Base-by-base conservation (phyloP, 2,329 filamentous ascomycete genomes). In the Coniochaeta prunicola region DNA sequence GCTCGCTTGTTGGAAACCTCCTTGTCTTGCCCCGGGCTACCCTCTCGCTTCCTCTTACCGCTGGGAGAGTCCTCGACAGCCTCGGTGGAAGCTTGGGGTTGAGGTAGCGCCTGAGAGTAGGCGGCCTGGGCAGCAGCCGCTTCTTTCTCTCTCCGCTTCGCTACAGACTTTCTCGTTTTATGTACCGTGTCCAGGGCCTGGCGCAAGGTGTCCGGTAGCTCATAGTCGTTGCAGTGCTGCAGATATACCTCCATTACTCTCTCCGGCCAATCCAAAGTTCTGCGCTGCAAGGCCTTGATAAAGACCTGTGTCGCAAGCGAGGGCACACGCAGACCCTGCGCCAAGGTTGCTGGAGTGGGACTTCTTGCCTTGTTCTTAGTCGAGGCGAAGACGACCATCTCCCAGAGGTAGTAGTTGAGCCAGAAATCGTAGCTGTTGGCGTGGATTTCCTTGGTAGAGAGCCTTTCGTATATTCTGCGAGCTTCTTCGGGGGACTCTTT, bases 341-440 rank as follows among this genome's bases (percentile, higher is more conserved):
- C 68, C 0, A 67, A 64, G 4, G 74, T 75, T 2, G 73, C 74
- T 5, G 81, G 80, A 0, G 79, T 82, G 1, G 80, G 77, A 60
- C 82, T 83, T 60, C 80, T 76, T 36, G 75, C 74, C 58, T 79
- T 82, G 58, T 80, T 77, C 59, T 71, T 74, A 5, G 78, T 77
- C 2, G 77, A 74, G 26, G 67, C 62, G 63, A 82, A 84, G 4
- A 84, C 67, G 59, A 89, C 80, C 80, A 97, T 88, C 74, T 97
- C 94, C 89, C 92, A 97, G 57, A 88, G 80, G 73, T 97, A 97
- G 73, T 91, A 97, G 48, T 87, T 86, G 58, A 92, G 81, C 94
- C 94, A 99, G 71, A 97, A 97, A 66, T 96, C 91, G 68, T 92
- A 92, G 65, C 86, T 92, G 65, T 91, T 84, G 31, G 86, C 86